A percentile compares a stretch with the other conserved stretches of the same genome.
These are phyloP conservation scores for Tricholoma sp. DNA, from an alignment of 768 basidiomycete species.

Conservation along the genomic window DNA sequence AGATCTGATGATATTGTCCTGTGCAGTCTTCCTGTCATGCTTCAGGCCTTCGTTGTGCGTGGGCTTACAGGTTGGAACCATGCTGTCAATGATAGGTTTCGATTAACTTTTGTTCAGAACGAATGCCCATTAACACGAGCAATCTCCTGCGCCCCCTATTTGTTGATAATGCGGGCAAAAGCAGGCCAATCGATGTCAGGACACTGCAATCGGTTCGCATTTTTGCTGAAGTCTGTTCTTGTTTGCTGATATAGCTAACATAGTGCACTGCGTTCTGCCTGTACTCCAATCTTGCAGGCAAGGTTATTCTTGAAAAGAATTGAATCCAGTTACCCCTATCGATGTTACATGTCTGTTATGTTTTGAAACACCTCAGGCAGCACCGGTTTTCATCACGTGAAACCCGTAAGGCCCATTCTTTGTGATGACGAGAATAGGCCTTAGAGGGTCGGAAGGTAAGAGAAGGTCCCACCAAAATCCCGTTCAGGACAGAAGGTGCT, in stretches of 20 bases:
- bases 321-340: no score
- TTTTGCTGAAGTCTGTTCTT: not conserved
- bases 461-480: no score
- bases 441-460: no score
- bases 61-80: slow-evolving; percentile 3
- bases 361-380: no score
- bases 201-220: not conserved
- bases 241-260: not conserved
- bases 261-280: slow-evolving; percentile 7
- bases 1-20: slow-evolving; percentile 4
- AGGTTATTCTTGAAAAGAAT: slow-evolving; percentile 4
- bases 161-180: not conserved
- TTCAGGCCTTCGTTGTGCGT: slow-evolving; percentile 7
- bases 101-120: not conserved
- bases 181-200: not conserved
- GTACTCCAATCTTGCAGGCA: slow-evolving; percentile 3
- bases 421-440: no score
- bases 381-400: no score
- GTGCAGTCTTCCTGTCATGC: slow-evolving; percentile 6
- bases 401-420: no score
- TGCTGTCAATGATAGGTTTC: not conserved
- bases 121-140: not conserved
- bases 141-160: not conserved
- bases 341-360: no score
- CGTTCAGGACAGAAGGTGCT: no score